phyloP scores from a whole-genome alignment of 2,329 filamentous ascomycete genomes.

The Stagonosporopsis chrysanthemi region DNA sequence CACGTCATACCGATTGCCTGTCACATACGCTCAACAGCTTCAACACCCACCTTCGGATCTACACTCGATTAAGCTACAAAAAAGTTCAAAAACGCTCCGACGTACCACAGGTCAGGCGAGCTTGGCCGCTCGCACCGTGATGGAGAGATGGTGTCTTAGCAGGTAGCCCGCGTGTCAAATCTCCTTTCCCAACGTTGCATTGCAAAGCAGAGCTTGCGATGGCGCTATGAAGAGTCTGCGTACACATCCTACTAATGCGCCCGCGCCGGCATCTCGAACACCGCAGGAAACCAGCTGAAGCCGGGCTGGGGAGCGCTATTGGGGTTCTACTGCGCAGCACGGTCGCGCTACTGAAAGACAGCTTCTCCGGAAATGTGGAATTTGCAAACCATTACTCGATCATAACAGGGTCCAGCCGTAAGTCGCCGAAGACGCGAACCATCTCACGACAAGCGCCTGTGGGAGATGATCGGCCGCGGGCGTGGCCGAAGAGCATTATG shows the following conservation, averaged over 20 bases:
- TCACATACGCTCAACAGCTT: not conserved
- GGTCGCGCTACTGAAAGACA: constrained; percentile 21
- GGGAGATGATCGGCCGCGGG: constrained; percentile 2
- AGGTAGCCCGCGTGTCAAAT: constrained; percentile 28
- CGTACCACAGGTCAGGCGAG: not conserved
- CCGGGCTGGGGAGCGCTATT: constrained; percentile 15
- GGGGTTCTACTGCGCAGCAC: constrained; percentile 8
- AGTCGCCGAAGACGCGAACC: constrained; percentile 17
- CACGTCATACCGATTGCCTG: not conserved
- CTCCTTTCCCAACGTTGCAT: constrained; percentile 13
- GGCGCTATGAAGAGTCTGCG: constrained; percentile 18
- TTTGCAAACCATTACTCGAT: constrained; percentile 49
- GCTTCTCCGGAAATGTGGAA: constrained; percentile 23
- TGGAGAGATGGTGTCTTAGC: not conserved
- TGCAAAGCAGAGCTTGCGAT: constrained; percentile 15
- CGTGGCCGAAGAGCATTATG: constrained; percentile 5
- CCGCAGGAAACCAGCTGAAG: constrained; percentile 8
- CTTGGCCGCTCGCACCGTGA: not conserved
- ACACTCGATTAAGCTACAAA: not conserved
- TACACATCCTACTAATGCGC: constrained; percentile 1
- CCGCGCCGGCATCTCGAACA: constrained; percentile 10
- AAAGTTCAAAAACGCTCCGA: not conserved
- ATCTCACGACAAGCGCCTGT: constrained; percentile 5
- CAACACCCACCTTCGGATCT: not conserved
- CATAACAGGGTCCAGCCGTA: constrained; percentile 30